Conservation (phyloP, 2,329 filamentous ascomycete species). For the Gremmenia infestans region DNA sequence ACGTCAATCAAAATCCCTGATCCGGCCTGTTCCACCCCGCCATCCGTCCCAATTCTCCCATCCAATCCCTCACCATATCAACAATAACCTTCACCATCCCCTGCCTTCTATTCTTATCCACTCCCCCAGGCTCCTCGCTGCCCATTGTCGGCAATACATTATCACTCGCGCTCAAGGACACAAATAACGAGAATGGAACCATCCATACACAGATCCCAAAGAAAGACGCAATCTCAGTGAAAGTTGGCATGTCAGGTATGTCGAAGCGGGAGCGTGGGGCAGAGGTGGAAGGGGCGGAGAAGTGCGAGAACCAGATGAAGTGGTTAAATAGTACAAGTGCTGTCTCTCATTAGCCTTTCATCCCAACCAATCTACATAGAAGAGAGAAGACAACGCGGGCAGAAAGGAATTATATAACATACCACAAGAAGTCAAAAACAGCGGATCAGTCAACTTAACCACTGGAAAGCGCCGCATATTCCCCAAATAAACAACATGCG, state of each 20-base stretch:
- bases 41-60: slow-evolving; percentile 35
- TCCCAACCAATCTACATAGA: background rate
- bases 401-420: slow-evolving; percentile 30
- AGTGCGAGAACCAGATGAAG: slow-evolving; percentile 93
- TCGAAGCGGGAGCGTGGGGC: slow-evolving; percentile 62
- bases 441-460: slow-evolving; percentile 80
- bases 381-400: background rate
- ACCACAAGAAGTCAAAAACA: slow-evolving; percentile 83
- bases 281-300: slow-evolving; percentile 59
- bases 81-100: slow-evolving; percentile 64
- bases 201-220: slow-evolving; percentile 97
- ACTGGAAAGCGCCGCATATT: slow-evolving; percentile 73
- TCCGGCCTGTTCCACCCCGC: slow-evolving; percentile 29
- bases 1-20: slow-evolving; percentile 20
- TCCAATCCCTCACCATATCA: slow-evolving; percentile 49
- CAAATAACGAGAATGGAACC: slow-evolving; percentile 90
- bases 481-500: slow-evolving; percentile 80
- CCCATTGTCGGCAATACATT: slow-evolving; percentile 94
- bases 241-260: slow-evolving; percentile 63
- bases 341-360: slow-evolving; percentile 34
- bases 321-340: slow-evolving; percentile 84
- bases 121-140: slow-evolving; percentile 50
- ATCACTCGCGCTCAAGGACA: slow-evolving; percentile 88
- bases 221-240: slow-evolving; percentile 92
- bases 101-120: slow-evolving; percentile 49